Conservation (phyloP, 352 stramenopile species). For the Blastocystis sp. region DNA sequence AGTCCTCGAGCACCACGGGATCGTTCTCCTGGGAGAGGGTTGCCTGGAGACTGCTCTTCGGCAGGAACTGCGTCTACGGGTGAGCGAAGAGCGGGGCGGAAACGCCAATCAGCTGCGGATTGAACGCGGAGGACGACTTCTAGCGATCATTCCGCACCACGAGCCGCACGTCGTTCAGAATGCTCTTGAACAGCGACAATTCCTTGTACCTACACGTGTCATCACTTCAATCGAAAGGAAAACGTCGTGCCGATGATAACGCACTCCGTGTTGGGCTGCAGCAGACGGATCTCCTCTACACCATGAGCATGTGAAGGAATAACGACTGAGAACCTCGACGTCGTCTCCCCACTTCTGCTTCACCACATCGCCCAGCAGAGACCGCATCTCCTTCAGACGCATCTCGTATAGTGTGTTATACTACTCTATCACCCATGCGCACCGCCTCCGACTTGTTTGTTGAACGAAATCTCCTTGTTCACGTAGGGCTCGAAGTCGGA, state of each 20-base stretch:
- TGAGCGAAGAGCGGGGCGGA: background rate
- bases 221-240: background rate
- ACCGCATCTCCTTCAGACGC: slow-evolving; percentile 35
- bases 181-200: slow-evolving; percentile 64
- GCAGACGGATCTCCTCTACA: slow-evolving; percentile 30
- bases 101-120: slow-evolving; percentile 64
- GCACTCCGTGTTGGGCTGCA: slow-evolving; percentile 42
- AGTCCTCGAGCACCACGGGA: slow-evolving; percentile 61
- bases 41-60: slow-evolving; percentile 60
- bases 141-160: background rate
- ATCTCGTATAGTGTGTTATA: slow-evolving; percentile 51
- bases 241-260: slow-evolving; percentile 63
- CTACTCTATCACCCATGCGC: background rate
- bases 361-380: background rate
- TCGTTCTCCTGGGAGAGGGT: slow-evolving; percentile 47
- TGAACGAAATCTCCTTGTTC: slow-evolving; percentile 27
- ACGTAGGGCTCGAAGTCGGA: background rate
- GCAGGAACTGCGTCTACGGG: slow-evolving; percentile 57
- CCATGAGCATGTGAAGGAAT: background rate
- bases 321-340: background rate
- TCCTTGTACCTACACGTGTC: slow-evolving; percentile 41
- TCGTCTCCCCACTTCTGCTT: slow-evolving; percentile 31
- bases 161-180: slow-evolving; percentile 41
- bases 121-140: slow-evolving; percentile 52
- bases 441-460: slow-evolving; percentile 6